A percentile compares a stretch with the other conserved stretches of the same genome.
These are phyloP conservation scores for barley (Hordeum vulgare) DNA, from an alignment of 176 grass and related monocot species.

Conservation along the genomic window MorexV3_pseudomolecules_assembly NC_058518.1:24974569-24975068, in stretches of 20 bases:
- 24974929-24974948: slow-evolving; percentile 29
- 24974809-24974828: slow-evolving; percentile 16
- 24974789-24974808: neutral
- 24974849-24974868: slow-evolving; percentile 58
- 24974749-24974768: neutral
- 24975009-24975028: slow-evolving; percentile 76
- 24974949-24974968: slow-evolving; percentile 79
- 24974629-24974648: no score
- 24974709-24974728: no score
- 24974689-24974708: no score
- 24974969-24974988: slow-evolving; percentile 40
- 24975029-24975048: slow-evolving; percentile 78
- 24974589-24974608: no score
- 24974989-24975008: slow-evolving; percentile 64
- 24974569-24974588: no score
- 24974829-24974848: neutral
- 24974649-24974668: no score
- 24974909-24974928: no score
- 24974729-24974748: neutral
- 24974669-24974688: no score
- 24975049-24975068: slow-evolving; percentile 92
- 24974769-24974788: neutral
- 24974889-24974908: slow-evolving; percentile 23
- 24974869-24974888: slow-evolving; percentile 81
- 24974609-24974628: no score